phyloP scores from a whole-genome alignment of 148 eudicot genomes.

The Cornus kousa region DNA sequence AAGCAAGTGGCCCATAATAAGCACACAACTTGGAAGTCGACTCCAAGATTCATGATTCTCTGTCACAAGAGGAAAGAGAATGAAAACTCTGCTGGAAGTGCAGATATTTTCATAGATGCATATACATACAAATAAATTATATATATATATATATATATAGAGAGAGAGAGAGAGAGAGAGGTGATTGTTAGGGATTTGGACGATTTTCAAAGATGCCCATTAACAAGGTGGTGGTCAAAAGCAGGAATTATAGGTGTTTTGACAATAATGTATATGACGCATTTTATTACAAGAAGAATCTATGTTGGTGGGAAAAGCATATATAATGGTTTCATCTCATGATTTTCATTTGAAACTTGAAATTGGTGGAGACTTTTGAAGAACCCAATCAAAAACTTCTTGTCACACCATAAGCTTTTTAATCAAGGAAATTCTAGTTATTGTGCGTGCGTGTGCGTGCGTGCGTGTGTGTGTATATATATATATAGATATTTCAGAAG shows the following conservation, averaged over 20 bases:
- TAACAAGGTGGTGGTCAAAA: slow-evolving; percentile 10
- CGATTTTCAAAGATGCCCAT: slow-evolving; percentile 16
- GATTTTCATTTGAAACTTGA: slow-evolving; percentile 1
- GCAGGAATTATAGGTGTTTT: slow-evolving; percentile 6
- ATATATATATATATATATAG: no score
- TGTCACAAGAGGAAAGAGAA: background rate
- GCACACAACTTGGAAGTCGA: background rate
- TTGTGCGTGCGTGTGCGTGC: no score
- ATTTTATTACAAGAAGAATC: background rate
- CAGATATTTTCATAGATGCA: no score
- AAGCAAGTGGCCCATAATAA: no score
- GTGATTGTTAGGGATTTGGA: background rate
- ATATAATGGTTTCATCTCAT: background rate
- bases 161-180: background rate
- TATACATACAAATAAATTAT: no score
- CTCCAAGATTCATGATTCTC: background rate
- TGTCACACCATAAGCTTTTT: background rate
- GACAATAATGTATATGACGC: background rate
- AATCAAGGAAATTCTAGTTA: no score
- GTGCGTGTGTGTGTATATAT: no score
- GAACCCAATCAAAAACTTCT: background rate
- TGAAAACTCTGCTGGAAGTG: no score
- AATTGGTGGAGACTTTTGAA: background rate
- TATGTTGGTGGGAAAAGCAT: slow-evolving; percentile 11
- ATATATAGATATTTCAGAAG: no score